A percentile compares a stretch with the other conserved stretches of the same genome.
These are phyloP conservation scores for Pseudevernia furfuracea DNA, from an alignment of 495 filamentous ascomycete genomes.

Conservation along the genomic window DNA sequence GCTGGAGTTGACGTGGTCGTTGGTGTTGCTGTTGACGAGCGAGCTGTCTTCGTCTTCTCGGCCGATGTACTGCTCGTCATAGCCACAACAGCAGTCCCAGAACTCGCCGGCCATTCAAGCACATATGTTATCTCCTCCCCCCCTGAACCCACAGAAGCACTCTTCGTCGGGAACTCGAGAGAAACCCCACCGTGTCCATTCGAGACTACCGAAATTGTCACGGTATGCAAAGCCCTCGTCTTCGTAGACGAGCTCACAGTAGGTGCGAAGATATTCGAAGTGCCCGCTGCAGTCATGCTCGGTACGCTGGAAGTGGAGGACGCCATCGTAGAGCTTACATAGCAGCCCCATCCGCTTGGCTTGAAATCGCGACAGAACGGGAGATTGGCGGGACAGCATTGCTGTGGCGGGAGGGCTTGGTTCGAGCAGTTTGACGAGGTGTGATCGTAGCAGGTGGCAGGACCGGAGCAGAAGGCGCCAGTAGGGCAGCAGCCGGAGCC, in stretches of 20 bases:
- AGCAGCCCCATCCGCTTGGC: conserved; percentile 17
- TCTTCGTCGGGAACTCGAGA: neutral
- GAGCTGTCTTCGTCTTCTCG: neutral
- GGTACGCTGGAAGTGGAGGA: conserved; percentile 1
- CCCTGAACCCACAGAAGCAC: neutral
- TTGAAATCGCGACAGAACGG: conserved; percentile 17
- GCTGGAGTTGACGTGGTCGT: conserved; percentile 5
- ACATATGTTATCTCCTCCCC: neutral
- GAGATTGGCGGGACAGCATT: conserved; percentile 18
- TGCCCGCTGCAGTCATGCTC: neutral
- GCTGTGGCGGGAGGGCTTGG: neutral
- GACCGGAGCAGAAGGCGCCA: conserved; percentile 9
- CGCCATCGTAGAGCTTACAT: neutral
- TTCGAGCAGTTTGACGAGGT: conserved; percentile 18
- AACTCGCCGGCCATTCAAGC: neutral
- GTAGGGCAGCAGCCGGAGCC: conserved; percentile 22
- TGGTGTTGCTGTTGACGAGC: neutral
- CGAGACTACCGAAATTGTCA: neutral
- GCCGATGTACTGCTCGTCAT: neutral
- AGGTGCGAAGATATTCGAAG: neutral
- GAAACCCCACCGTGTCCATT: neutral
- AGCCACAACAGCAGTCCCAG: neutral
- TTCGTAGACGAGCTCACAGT: neutral
- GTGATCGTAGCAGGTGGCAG: conserved; percentile 19
- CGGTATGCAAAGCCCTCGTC: neutral